phyloP scores from a whole-genome alignment of 2,329 filamentous ascomycete species.

The Paraconiothyrium brasiliense region DNA sequence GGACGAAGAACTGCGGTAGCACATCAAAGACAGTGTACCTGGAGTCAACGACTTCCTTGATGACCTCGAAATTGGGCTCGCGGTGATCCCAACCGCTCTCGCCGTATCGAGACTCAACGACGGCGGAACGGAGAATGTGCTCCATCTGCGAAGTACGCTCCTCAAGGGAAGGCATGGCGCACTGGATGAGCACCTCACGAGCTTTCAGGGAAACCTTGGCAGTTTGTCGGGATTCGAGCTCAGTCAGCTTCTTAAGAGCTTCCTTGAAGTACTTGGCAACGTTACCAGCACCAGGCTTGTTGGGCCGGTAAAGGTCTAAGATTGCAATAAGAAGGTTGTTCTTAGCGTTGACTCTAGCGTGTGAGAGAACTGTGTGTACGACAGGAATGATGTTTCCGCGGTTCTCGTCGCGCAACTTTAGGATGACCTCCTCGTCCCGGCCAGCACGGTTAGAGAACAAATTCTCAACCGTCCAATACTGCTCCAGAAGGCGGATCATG shows the following conservation, averaged over 20 bases:
- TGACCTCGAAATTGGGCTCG: conserved; percentile 85
- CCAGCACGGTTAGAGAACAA: conserved; percentile 85
- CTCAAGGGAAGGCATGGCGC: conserved; percentile 92
- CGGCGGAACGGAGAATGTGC: conserved; percentile 94
- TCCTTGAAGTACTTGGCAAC: conserved; percentile 87
- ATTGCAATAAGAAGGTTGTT: conserved; percentile 93
- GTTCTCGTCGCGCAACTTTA: conserved; percentile 94
- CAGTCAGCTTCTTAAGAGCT: conserved; percentile 83
- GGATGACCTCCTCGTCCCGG: conserved; percentile 92
- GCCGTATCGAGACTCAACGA: conserved; percentile 95
- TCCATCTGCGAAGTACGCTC: conserved; percentile 97
- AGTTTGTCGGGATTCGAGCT: conserved; percentile 85
- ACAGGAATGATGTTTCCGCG: conserved; percentile 90
- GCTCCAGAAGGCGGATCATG: conserved; percentile 79
- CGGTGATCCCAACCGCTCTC: conserved; percentile 97
- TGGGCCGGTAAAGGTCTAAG: conserved; percentile 92
- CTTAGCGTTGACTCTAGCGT: conserved; percentile 91
- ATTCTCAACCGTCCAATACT: conserved; percentile 84
- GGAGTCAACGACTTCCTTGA: conserved; percentile 98
- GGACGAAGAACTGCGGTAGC: conserved; percentile 91
- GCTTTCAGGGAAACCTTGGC: conserved; percentile 98
- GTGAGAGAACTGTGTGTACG: conserved; percentile 88
- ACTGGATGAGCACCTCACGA: conserved; percentile 96
- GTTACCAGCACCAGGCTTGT: conserved; percentile 89
- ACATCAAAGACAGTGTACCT: conserved; percentile 99